Percentiles rank a stretch among this genome's conserved stretches.
Conservation (phyloP, 768 basidiomycete species). For the Piloderma croceum region DNA sequence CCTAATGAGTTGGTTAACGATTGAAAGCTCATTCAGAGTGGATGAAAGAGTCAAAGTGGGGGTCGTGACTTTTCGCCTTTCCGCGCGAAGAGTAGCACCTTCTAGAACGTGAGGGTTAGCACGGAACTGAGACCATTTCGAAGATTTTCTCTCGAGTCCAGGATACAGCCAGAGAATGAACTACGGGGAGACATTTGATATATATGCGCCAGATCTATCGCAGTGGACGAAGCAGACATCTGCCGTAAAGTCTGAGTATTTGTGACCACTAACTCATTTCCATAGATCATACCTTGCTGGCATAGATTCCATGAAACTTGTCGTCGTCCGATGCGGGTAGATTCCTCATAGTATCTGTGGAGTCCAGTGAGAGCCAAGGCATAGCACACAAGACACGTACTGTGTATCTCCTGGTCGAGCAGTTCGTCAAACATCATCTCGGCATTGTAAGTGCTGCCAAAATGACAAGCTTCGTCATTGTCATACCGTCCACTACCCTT, state of each 20-base stretch:
- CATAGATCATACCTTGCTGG: conserved; percentile 51
- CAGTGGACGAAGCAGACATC: conserved; percentile 86
- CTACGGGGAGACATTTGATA: conserved; percentile 73
- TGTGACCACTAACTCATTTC: conserved; percentile 2
- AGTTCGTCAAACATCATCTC: conserved; percentile 93
- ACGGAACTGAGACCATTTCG: conserved; percentile 92
- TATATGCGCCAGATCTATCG: conserved; percentile 86
- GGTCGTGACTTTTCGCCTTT: conserved; percentile 71
- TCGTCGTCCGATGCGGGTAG: conserved; percentile 86
- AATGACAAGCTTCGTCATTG: conserved; percentile 54
- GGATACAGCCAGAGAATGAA: conserved; percentile 47
- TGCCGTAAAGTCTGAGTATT: conserved; percentile 21
- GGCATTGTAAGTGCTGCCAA: conserved; percentile 66
- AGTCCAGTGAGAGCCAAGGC: conserved; percentile 9
- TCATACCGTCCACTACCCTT: conserved; percentile 48
- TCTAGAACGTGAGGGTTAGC: conserved; percentile 60
- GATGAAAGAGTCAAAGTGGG: conserved; percentile 62
- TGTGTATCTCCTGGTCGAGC: conserved; percentile 90
- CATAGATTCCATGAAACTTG: conserved; percentile 64
- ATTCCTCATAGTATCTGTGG: conserved; percentile 79
- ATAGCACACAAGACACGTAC: conserved; percentile 39
- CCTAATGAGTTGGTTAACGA: conserved; percentile 37
- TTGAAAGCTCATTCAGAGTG: conserved; percentile 44
- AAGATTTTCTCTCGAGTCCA: conserved; percentile 63
- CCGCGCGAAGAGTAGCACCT: conserved; percentile 40